Percentiles rank a stretch among this genome's conserved stretches.
Evolutionary conservation across 176 grass and related monocot genomes (phyloP).

Genomic region (Oryza rufipogon): DNA sequence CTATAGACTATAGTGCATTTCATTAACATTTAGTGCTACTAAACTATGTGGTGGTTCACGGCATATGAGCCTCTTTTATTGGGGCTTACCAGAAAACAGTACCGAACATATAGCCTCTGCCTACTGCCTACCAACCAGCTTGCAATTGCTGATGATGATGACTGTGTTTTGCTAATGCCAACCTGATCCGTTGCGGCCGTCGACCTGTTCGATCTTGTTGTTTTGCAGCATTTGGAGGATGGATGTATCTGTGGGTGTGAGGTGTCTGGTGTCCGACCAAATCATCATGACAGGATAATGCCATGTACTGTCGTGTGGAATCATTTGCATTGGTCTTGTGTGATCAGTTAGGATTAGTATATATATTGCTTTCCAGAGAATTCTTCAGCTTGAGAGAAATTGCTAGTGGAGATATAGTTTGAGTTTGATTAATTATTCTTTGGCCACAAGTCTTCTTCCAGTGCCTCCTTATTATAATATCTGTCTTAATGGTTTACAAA

Average conservation of each 20-base stretch:
- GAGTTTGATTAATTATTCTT: constrained; percentile 20
- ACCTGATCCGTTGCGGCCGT: not conserved
- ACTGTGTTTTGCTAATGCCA: not conserved
- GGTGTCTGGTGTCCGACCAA: not conserved
- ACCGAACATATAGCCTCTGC: not conserved
- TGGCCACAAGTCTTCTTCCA: not conserved
- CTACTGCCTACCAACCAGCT: not conserved
- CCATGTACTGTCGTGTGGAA: not conserved
- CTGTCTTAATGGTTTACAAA: not conserved
- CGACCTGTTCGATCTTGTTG: not conserved
- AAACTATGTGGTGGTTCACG: not conserved
- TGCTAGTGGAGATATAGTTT: not conserved
- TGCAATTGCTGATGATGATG: not conserved
- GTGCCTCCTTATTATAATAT: not conserved
- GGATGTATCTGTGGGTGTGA: not conserved
- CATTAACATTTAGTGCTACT: constrained; percentile 16
- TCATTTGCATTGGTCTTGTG: constrained; percentile 15
- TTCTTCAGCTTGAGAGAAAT: not conserved
- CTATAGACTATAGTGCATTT: not conserved
- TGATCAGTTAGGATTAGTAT: not conserved
- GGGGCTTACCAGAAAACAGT: constrained; percentile 19
- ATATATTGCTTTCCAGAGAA: not conserved
- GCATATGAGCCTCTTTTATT: not conserved
- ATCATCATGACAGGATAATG: constrained; percentile 8
- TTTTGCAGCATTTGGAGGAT: not conserved